These are phyloP conservation scores for Geotrichum citri-aurantii DNA, from an alignment of 1,139 yeast species.

Conservation along the genomic window DNA sequence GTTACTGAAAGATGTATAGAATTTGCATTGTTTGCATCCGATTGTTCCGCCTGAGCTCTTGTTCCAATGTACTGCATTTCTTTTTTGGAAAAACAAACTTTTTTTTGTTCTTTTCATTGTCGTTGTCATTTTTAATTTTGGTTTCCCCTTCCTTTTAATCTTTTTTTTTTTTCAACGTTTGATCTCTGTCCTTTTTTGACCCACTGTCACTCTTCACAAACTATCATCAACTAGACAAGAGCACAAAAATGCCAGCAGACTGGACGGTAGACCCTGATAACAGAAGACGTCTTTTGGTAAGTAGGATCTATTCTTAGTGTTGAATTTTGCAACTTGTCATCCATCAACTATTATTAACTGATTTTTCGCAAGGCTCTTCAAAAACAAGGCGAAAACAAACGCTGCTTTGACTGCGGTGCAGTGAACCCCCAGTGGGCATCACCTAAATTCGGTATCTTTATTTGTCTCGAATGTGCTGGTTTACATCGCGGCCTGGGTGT, in stretches of 20 bases:
- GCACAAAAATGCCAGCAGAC: conserved; percentile 34
- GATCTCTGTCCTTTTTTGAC: background rate
- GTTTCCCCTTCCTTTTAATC: background rate
- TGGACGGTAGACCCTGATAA: conserved; percentile 91
- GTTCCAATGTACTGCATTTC: background rate
- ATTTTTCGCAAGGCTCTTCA: conserved; percentile 46
- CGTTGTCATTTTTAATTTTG: background rate
- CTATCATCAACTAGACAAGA: too few species aligned
- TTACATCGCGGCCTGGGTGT: conserved; percentile 94
- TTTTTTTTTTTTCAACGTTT: background rate
- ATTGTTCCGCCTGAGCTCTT: background rate
- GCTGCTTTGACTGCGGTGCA: conserved; percentile 88
- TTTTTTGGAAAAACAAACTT: background rate
- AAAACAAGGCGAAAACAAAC: conserved; percentile 67
- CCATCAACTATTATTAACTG: background rate
- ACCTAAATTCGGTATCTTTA: conserved; percentile 88
- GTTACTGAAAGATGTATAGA: background rate
- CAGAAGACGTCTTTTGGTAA: conserved; percentile 62
- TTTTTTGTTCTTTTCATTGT: too few species aligned
- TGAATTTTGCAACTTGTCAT: background rate
- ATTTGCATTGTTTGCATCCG: background rate
- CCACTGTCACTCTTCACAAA: background rate
- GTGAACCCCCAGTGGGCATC: conserved; percentile 99
- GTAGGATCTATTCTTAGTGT: background rate
- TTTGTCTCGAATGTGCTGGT: conserved; percentile 96